These are phyloP conservation scores for Colletotrichum spaethianum DNA, from an alignment of 2,329 filamentous ascomycete species.

Conservation along the genomic window DNA sequence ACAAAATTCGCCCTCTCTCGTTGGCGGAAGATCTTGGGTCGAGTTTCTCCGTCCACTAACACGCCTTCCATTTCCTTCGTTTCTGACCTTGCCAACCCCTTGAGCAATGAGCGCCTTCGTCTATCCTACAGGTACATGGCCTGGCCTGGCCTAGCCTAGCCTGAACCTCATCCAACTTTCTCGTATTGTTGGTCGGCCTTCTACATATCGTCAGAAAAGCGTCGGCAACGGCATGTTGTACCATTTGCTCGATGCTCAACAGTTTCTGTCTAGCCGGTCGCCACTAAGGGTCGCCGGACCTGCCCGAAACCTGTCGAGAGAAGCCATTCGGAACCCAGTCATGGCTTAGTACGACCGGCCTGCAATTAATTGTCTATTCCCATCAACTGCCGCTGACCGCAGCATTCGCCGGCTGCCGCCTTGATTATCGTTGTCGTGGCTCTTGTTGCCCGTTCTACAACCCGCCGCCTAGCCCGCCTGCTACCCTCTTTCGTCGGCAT, in stretches of 20 bases:
- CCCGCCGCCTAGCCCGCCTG: conserved; percentile 12
- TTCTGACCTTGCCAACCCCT: conserved; percentile 3
- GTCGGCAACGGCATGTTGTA: neutral
- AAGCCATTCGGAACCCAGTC: neutral
- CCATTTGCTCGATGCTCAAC: conserved; percentile 1
- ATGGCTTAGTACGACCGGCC: neutral
- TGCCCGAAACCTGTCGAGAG: conserved; percentile 5
- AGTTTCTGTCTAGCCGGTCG: neutral
- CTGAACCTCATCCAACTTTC: conserved; percentile 4
- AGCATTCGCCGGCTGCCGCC: neutral
- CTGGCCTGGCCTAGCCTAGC: neutral
- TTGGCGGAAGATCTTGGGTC: conserved; percentile 33
- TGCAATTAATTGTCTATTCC: conserved; percentile 4
- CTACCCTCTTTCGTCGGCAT: neutral
- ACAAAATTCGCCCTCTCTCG: neutral
- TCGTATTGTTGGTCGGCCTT: neutral
- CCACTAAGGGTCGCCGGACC: neutral
- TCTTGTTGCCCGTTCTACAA: neutral
- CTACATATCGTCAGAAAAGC: neutral
- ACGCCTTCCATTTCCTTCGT: conserved; percentile 18
- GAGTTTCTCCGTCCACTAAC: conserved; percentile 36
- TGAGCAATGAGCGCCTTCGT: neutral
- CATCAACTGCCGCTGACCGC: conserved; percentile 16
- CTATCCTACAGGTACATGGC: no score
- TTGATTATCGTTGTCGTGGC: neutral